These are phyloP conservation scores for Hericium erinaceus DNA, from an alignment of 768 basidiomycete species.

Conservation along the genomic window DNA sequence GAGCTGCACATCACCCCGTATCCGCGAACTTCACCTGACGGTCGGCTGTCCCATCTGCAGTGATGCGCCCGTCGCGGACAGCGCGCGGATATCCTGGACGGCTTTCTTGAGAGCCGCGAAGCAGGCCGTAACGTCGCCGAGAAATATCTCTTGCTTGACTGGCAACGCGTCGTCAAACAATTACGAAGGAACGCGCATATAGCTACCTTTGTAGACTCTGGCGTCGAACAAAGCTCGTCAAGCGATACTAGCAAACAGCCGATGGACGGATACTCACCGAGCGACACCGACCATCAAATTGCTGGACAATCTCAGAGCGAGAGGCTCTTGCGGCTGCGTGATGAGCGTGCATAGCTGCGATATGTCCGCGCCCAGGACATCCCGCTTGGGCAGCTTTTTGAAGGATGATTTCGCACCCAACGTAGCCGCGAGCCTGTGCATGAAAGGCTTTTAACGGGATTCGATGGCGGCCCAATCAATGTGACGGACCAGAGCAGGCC, in stretches of 20 bases:
- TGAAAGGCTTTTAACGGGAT: neutral
- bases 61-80: slow-evolving; percentile 35
- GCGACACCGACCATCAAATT: slow-evolving; percentile 87
- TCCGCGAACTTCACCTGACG: slow-evolving; percentile 37
- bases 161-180: neutral
- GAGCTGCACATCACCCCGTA: neutral
- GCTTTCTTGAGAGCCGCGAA: slow-evolving; percentile 73
- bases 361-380: slow-evolving; percentile 81
- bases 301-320: slow-evolving; percentile 80
- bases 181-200: neutral
- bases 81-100: slow-evolving; percentile 51
- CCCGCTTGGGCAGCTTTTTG: slow-evolving; percentile 73
- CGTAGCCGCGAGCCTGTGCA: slow-evolving; percentile 72
- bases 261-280: slow-evolving; percentile 40
- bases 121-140: slow-evolving; percentile 71
- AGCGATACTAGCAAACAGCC: neutral
- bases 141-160: slow-evolving; percentile 83
- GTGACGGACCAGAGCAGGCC: slow-evolving; percentile 69
- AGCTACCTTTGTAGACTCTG: slow-evolving; percentile 42
- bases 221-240: neutral
- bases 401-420: slow-evolving; percentile 82
- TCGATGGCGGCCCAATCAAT: neutral
- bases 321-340: slow-evolving; percentile 72
- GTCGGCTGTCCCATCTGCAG: slow-evolving; percentile 66
- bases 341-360: slow-evolving; percentile 73